A percentile compares a stretch with the other conserved stretches of the same genome.
Conservation (phyloP, 2,329 filamentous ascomycete genomes). For the Macroventuria anomochaeta region DNA sequence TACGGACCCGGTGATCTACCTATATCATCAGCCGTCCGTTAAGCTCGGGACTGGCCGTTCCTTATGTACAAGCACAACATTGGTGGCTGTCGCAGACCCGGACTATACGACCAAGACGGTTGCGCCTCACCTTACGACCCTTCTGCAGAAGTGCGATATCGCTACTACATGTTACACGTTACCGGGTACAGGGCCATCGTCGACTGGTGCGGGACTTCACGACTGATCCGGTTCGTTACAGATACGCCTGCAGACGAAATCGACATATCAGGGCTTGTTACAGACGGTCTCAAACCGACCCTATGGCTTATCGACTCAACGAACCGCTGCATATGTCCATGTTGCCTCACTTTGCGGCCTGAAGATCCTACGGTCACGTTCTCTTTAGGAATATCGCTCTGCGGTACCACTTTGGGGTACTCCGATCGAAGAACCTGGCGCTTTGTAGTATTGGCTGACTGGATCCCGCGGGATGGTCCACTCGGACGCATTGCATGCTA, state of each 20-base stretch:
- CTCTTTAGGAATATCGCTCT: neutral
- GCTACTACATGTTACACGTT: constrained; percentile 19
- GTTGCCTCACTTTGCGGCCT: constrained; percentile 30
- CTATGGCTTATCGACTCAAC: neutral
- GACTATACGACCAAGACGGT: constrained; percentile 27
- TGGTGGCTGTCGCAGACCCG: constrained; percentile 27
- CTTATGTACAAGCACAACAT: constrained; percentile 33
- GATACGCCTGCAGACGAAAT: neutral
- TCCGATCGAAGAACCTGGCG: neutral
- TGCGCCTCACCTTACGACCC: constrained; percentile 37
- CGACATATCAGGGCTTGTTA: neutral
- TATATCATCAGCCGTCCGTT: constrained; percentile 36
- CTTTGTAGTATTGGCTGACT: constrained; percentile 32
- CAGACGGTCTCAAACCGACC: neutral
- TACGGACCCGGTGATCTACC: constrained; percentile 50
- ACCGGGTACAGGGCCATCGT: neutral
- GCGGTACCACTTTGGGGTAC: constrained; percentile 1
- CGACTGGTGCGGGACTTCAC: neutral
- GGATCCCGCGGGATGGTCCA: constrained; percentile 27
- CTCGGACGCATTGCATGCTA: constrained; percentile 17
- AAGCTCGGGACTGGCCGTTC: constrained; percentile 47
- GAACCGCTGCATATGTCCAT: neutral
- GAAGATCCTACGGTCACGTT: neutral
- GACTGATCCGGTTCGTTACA: neutral
- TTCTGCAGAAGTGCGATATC: constrained; percentile 31